phyloP scores from a whole-genome alignment of 345 rosid species.

The Jatropha curcas region DNA sequence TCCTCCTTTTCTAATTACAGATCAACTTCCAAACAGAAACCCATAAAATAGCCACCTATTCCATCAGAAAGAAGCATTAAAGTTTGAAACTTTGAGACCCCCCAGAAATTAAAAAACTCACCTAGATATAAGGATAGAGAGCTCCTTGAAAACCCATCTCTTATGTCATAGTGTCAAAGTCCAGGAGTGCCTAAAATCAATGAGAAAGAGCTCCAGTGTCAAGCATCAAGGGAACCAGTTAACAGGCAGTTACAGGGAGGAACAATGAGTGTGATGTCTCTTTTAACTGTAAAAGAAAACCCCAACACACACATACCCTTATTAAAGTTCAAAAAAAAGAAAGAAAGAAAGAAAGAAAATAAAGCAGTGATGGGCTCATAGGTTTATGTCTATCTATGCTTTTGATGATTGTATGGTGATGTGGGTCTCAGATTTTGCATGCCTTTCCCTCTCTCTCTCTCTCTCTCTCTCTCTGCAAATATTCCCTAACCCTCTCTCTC shows the following conservation, averaged over 20 bases:
- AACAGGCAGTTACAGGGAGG: constrained; percentile 34
- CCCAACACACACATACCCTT: constrained; percentile 12
- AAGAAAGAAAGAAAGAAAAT: constrained; percentile 21
- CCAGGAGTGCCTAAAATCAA: constrained; percentile 43
- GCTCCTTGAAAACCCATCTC: constrained; percentile 34
- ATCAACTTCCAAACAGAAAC: constrained; percentile 18
- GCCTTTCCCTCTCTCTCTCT: not conserved
- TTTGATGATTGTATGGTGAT: constrained; percentile 40
- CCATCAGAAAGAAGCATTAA: constrained; percentile 11
- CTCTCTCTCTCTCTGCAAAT: constrained; percentile 8
- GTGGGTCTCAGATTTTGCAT: constrained; percentile 35
- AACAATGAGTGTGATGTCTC: constrained; percentile 30
- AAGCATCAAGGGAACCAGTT: constrained; percentile 64
- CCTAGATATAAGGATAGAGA: constrained; percentile 19
- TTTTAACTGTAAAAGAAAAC: constrained; percentile 18
- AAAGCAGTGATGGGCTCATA: constrained; percentile 37
- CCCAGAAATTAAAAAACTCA: constrained; percentile 27
- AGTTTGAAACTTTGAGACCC: constrained; percentile 28
- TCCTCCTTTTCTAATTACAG: constrained; percentile 9
- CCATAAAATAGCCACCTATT: not conserved
- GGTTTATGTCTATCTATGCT: constrained; percentile 39
- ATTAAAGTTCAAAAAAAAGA: too few relatives aligned
- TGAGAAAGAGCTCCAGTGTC: constrained; percentile 49
- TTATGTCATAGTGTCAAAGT: constrained; percentile 31
- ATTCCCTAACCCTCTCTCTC: constrained; percentile 21